Evolutionary conservation across 257 asterid species (phyloP).

Genomic region (Parsonsia alboflavescens): DNA sequence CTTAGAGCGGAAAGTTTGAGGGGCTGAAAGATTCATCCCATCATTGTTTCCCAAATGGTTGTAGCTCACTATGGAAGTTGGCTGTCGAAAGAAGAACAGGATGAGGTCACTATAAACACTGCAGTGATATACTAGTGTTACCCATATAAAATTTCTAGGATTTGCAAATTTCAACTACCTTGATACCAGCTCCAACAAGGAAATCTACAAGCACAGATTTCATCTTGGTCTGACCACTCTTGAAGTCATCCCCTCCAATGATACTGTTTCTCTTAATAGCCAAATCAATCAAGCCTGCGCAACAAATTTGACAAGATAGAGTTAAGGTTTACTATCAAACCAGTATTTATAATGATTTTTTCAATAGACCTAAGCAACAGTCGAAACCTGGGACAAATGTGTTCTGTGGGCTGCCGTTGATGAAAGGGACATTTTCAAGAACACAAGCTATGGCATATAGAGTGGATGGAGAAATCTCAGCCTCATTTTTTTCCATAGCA

Average conservation of each 20-base stretch:
- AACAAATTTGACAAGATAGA: background rate
- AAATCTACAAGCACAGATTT: slow-evolving; percentile 94
- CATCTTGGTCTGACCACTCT: slow-evolving; percentile 99
- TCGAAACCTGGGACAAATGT: slow-evolving; percentile 87
- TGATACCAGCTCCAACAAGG: slow-evolving; percentile 98
- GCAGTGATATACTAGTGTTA: background rate
- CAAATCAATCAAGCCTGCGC: slow-evolving; percentile 71
- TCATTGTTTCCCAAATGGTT: slow-evolving; percentile 98
- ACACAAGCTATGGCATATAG: slow-evolving; percentile 70
- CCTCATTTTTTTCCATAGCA: slow-evolving; percentile 67
- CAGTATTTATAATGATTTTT: too few relatives aligned
- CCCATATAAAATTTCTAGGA: background rate
- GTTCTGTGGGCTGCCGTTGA: slow-evolving; percentile 98
- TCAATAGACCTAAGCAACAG: background rate
- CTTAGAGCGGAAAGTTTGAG: slow-evolving; percentile 95
- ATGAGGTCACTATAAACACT: background rate
- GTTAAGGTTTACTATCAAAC: background rate
- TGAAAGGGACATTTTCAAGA: slow-evolving; percentile 75
- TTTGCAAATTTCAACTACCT: slow-evolving; percentile 37
- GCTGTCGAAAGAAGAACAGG: slow-evolving; percentile 34
- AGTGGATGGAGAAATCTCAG: slow-evolving; percentile 90
- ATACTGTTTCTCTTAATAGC: slow-evolving; percentile 76
- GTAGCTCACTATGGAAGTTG: slow-evolving; percentile 97
- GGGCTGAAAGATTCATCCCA: slow-evolving; percentile 95
- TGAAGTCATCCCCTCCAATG: slow-evolving; percentile 96